phyloP scores from a whole-genome alignment of 2,329 filamentous ascomycete species.

The Harringtonia aguacate region DNA sequence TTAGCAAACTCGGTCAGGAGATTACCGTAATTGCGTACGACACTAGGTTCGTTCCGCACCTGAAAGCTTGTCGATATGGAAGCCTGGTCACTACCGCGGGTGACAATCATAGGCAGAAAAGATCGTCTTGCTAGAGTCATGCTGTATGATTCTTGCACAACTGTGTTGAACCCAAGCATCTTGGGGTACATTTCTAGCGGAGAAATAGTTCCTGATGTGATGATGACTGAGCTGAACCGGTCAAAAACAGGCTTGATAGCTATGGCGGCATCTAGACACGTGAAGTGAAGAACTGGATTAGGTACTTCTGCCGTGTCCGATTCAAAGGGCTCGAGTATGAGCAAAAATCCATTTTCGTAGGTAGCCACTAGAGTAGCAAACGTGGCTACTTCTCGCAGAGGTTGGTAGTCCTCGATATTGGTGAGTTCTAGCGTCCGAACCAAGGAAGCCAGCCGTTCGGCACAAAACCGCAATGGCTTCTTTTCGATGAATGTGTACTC shows the following conservation, averaged over 20 bases:
- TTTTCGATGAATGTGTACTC: slow-evolving; percentile 97
- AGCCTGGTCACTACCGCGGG: slow-evolving; percentile 86
- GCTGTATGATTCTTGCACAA: slow-evolving; percentile 92
- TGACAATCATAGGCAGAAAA: slow-evolving; percentile 98
- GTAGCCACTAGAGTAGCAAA: slow-evolving; percentile 94
- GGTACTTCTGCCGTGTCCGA: slow-evolving; percentile 82
- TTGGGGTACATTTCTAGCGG: slow-evolving; percentile 98
- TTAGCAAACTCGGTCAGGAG: slow-evolving; percentile 91
- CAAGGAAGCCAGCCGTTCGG: slow-evolving; percentile 85
- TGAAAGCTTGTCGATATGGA: slow-evolving; percentile 90
- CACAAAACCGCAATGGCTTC: slow-evolving; percentile 89
- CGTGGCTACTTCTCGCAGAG: slow-evolving; percentile 91
- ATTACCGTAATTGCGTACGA: slow-evolving; percentile 94
- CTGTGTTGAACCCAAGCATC: slow-evolving; percentile 88
- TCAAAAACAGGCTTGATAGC: slow-evolving; percentile 98
- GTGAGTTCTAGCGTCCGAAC: slow-evolving; percentile 91
- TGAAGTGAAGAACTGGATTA: slow-evolving; percentile 70
- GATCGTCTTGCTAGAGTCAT: slow-evolving; percentile 92
- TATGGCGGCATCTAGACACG: slow-evolving; percentile 92
- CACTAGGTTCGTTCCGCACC: slow-evolving; percentile 87
- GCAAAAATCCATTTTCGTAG: slow-evolving; percentile 89
- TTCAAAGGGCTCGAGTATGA: slow-evolving; percentile 96
- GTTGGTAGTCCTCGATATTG: slow-evolving; percentile 96
- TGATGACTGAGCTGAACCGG: slow-evolving; percentile 94
- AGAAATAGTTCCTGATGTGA: slow-evolving; percentile 94